Conservation (phyloP, 2,329 filamentous ascomycete genomes). For the Cadophora malorum region DNA sequence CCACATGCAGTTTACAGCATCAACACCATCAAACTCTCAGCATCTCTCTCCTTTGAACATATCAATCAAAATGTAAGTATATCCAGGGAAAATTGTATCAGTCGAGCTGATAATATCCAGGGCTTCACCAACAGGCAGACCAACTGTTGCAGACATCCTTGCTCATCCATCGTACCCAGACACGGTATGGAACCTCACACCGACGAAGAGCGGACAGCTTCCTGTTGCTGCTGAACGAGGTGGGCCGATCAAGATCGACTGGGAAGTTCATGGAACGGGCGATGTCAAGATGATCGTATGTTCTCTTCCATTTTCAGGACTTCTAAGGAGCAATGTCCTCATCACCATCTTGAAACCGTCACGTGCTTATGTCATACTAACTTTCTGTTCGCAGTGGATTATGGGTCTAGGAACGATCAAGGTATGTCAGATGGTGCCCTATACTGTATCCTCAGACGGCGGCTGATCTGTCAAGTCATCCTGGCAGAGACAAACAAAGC, state of each 20-base stretch:
- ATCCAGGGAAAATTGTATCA: not conserved
- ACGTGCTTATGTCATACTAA: conserved; percentile 34
- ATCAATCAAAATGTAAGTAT: conserved; percentile 7
- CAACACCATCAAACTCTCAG: not conserved
- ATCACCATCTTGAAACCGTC: not conserved
- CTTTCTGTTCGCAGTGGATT: conserved; percentile 63
- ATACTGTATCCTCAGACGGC: not conserved
- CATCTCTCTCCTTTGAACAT: not conserved
- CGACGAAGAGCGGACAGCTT: conserved; percentile 64
- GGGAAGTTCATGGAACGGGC: conserved; percentile 81
- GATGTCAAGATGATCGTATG: conserved; percentile 72
- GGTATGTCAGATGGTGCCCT: conserved; percentile 29
- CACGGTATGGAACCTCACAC: conserved; percentile 72
- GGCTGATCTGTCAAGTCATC: conserved; percentile 54
- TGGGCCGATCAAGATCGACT: conserved; percentile 77
- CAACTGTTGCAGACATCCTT: conserved; percentile 62
- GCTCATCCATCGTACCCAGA: conserved; percentile 71
- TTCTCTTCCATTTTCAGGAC: not conserved
- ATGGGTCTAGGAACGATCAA: conserved; percentile 78
- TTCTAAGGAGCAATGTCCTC: too few species aligned
- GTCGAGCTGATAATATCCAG: conserved; percentile 20
- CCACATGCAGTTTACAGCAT: not conserved
- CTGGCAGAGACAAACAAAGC: conserved; percentile 84
- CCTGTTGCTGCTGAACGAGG: conserved; percentile 73
- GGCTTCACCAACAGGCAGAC: conserved; percentile 32